Conservation (phyloP, 768 basidiomycete genomes). For the Gloeophyllum trabeum region DNA sequence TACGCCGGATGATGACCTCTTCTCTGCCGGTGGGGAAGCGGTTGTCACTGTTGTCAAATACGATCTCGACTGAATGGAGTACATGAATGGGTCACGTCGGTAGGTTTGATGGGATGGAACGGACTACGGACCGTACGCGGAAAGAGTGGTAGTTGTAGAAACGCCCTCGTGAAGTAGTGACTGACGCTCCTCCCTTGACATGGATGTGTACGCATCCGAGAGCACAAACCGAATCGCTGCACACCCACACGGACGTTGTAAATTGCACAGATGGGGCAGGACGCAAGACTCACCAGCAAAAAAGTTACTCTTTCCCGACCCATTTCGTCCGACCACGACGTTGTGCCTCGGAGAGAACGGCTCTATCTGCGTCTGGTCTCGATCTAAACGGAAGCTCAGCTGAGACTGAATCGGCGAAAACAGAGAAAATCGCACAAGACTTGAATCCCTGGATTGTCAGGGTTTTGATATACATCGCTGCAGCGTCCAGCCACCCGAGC, state of each 20-base stretch:
- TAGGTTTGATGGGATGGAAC: not conserved
- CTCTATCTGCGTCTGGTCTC: slow-evolving; percentile 86
- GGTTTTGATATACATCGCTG: slow-evolving; percentile 73
- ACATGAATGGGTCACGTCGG: not conserved
- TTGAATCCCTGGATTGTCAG: slow-evolving; percentile 94
- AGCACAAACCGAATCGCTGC: slow-evolving; percentile 94
- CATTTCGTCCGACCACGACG: slow-evolving; percentile 95
- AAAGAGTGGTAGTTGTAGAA: slow-evolving; percentile 77
- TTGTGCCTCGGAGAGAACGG: slow-evolving; percentile 92
- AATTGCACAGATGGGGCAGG: not conserved
- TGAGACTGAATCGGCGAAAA: slow-evolving; percentile 1
- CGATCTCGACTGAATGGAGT: slow-evolving; percentile 68
- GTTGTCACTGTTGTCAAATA: slow-evolving; percentile 91
- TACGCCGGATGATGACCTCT: slow-evolving; percentile 81
- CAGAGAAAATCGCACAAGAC: slow-evolving; percentile 53
- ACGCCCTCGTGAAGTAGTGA: slow-evolving; percentile 92
- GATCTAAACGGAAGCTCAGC: slow-evolving; percentile 31
- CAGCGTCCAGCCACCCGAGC: no score
- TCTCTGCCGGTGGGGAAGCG: slow-evolving; percentile 89
- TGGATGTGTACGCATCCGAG: slow-evolving; percentile 94
- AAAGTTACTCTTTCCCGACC: slow-evolving; percentile 98
- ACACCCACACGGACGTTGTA: slow-evolving; percentile 1
- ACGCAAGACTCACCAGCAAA: slow-evolving; percentile 61
- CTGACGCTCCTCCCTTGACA: slow-evolving; percentile 88
- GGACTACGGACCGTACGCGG: slow-evolving; percentile 67